A percentile compares a stretch with the other conserved stretches of the same genome.
phyloP scores from a whole-genome alignment of 495 filamentous ascomycete genomes.

The Annulohypoxylon stygium region DNA sequence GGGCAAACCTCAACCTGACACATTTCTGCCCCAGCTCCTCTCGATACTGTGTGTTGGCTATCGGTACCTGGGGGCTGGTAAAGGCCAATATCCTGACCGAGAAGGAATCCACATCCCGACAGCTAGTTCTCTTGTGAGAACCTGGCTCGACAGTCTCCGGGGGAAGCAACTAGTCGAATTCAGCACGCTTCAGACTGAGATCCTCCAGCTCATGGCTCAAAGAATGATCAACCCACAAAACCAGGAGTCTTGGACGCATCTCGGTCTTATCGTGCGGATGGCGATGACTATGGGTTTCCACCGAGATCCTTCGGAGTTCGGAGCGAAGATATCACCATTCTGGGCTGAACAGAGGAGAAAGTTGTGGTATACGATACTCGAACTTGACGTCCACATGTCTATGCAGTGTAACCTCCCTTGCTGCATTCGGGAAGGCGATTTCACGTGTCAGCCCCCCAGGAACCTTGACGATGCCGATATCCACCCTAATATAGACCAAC shows the following conservation, averaged over 20 bases:
- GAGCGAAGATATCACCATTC: constrained; percentile 50
- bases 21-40: constrained; percentile 61
- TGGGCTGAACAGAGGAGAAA: constrained; percentile 53
- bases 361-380: constrained; percentile 56
- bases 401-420: constrained; percentile 56
- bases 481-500: constrained; percentile 45
- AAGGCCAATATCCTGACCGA: constrained; percentile 48
- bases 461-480: constrained; percentile 55
- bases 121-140: constrained; percentile 55
- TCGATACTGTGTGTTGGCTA: constrained; percentile 54
- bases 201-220: constrained; percentile 55
- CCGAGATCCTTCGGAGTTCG: constrained; percentile 57
- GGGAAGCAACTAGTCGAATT: constrained; percentile 56
- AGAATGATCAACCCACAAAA: constrained; percentile 53
- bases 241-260: constrained; percentile 55
- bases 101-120: constrained; percentile 57
- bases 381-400: constrained; percentile 57
- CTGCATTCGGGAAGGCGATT: constrained; percentile 54
- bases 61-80: constrained; percentile 48
- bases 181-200: constrained; percentile 54
- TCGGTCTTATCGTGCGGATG: constrained; percentile 57
- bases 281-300: constrained; percentile 60
- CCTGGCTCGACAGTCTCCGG: constrained; percentile 54
- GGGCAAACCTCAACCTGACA: constrained; percentile 43
- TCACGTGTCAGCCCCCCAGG: constrained; percentile 52